These are phyloP conservation scores for Emydomyces testavorans DNA, from an alignment of 2,329 filamentous ascomycete species.

Conservation along the genomic window DNA sequence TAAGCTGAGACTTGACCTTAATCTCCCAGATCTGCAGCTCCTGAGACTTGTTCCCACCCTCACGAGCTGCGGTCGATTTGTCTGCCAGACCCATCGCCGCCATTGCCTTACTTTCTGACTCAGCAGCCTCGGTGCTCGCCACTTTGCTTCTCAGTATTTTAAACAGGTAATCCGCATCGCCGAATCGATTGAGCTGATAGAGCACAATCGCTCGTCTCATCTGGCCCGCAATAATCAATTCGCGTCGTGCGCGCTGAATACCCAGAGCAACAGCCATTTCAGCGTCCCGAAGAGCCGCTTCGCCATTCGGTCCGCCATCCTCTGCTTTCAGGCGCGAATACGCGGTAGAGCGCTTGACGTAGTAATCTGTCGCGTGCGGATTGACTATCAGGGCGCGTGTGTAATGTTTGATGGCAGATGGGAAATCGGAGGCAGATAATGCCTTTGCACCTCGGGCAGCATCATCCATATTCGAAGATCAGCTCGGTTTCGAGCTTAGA, in stretches of 20 bases:
- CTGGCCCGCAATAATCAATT: constrained; percentile 69
- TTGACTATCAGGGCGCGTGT: constrained; percentile 52
- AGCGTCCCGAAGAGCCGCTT: constrained; percentile 54
- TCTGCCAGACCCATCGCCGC: constrained; percentile 15
- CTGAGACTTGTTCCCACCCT: constrained; percentile 20
- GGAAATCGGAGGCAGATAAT: constrained; percentile 52
- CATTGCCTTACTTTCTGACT: constrained; percentile 23
- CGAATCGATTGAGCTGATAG: constrained; percentile 57
- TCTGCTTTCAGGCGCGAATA: constrained; percentile 51
- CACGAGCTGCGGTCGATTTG: neutral
- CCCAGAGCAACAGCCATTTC: constrained; percentile 54
- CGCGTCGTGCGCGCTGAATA: constrained; percentile 56
- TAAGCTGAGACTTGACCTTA: constrained; percentile 45
- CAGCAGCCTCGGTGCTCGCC: constrained; percentile 41
- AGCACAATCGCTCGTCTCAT: constrained; percentile 66
- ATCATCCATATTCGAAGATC: constrained; percentile 36
- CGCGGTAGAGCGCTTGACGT: constrained; percentile 69
- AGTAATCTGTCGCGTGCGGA: constrained; percentile 62
- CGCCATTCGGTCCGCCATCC: constrained; percentile 33
- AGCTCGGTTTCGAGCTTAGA: neutral
- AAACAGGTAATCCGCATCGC: constrained; percentile 63
- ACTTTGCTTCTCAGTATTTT: constrained; percentile 42
- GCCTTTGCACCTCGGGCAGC: constrained; percentile 49
- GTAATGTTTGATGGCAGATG: constrained; percentile 55
- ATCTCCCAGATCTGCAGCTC: constrained; percentile 47